Evolutionary conservation across 257 asterid species (phyloP).

Genomic region (Petrea volubilis): DNA sequence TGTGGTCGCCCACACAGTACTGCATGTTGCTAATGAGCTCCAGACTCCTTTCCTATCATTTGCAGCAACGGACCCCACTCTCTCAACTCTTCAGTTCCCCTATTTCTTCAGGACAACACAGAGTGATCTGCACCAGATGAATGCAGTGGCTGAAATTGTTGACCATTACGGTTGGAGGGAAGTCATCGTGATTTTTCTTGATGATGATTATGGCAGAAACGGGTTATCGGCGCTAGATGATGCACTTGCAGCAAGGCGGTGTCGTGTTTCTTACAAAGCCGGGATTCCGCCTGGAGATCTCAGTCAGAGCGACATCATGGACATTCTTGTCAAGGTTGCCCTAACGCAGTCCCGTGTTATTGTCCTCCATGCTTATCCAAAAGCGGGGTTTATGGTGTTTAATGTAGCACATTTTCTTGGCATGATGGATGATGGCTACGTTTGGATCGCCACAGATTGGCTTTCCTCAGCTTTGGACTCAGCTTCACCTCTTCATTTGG

Average conservation of each 20-base stretch:
- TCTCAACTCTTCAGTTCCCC: constrained; percentile 74
- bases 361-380: constrained; percentile 66
- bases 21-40: constrained; percentile 72
- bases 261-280: constrained; percentile 58
- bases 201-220: constrained; percentile 83
- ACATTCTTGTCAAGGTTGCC: constrained; percentile 61
- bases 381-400: constrained; percentile 44
- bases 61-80: constrained; percentile 92
- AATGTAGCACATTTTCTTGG: constrained; percentile 54
- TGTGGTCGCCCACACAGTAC: constrained; percentile 67
- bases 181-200: constrained; percentile 61
- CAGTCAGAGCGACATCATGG: constrained; percentile 44
- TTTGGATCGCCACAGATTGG: constrained; percentile 90
- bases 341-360: constrained; percentile 64
- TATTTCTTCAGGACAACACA: constrained; percentile 76
- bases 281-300: constrained; percentile 47
- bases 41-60: constrained; percentile 73
- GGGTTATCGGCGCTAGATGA: constrained; percentile 70
- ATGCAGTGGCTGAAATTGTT: constrained; percentile 65
- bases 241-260: constrained; percentile 56
- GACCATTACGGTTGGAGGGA: constrained; percentile 77
- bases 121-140: constrained; percentile 79
- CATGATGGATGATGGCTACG: constrained; percentile 73
- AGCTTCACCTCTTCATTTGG: constrained; percentile 29
- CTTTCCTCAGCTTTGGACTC: constrained; percentile 69